Conservation (phyloP, 2,329 filamentous ascomycete species). For the Venturia oleaginea region DNA sequence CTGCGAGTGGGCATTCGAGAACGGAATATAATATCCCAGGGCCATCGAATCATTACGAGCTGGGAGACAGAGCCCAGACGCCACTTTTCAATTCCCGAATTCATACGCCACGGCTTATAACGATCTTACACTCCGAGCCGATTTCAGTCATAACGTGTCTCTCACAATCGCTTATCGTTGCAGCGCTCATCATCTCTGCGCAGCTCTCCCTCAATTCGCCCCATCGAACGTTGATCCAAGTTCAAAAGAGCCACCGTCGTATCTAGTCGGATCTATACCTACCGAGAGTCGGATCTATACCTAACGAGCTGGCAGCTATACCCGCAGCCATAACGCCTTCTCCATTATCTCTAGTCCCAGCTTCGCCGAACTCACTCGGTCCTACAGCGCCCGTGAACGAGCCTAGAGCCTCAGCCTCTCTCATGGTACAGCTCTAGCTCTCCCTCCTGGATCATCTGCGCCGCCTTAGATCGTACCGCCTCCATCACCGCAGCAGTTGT, state of each 20-base stretch:
- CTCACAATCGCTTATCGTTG: neutral
- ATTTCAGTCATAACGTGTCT: neutral
- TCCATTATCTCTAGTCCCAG: neutral
- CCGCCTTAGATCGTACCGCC: neutral
- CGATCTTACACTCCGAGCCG: neutral
- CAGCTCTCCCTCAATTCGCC: neutral
- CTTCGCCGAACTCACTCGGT: no score
- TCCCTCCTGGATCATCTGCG: conserved; percentile 15
- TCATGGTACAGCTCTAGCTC: conserved; percentile 9
- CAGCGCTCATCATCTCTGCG: neutral
- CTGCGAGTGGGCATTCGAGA: no score
- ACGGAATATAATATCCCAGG: neutral
- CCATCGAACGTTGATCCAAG: neutral
- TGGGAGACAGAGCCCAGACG: neutral
- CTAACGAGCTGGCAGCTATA: neutral
- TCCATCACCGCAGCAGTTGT: neutral
- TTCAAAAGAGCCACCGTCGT: neutral
- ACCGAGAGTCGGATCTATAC: no score
- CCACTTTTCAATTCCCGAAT: neutral
- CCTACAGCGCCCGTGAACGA: no score
- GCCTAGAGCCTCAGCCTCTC: no score
- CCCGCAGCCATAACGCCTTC: neutral
- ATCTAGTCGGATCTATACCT: neutral
- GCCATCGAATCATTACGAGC: neutral
- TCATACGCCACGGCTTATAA: neutral